phyloP scores from a whole-genome alignment of 2,329 filamentous ascomycete genomes.

The Beauveria sp. region DNA sequence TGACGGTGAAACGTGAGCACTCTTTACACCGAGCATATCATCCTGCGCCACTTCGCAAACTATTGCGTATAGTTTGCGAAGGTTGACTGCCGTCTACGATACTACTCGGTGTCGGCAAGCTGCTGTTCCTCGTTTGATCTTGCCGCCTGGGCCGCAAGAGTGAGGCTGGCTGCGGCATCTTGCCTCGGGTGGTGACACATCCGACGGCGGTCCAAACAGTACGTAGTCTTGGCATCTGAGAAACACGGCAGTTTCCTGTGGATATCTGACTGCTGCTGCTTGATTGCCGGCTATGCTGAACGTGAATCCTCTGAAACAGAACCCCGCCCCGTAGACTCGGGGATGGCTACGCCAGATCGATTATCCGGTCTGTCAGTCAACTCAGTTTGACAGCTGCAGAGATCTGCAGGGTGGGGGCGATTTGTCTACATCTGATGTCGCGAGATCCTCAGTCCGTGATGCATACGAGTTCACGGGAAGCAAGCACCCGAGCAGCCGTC shows the following conservation, averaged over 20 bases:
- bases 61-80: too few relatives aligned
- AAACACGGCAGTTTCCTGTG: not conserved
- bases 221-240: not conserved
- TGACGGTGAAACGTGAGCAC: not conserved
- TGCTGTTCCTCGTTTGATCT: not conserved
- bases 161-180: not conserved
- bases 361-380: not conserved
- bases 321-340: not conserved
- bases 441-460: not conserved
- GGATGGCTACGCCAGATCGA: not conserved
- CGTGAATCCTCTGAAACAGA: not conserved
- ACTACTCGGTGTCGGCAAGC: not conserved
- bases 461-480: not conserved
- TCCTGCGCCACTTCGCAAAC: not conserved
- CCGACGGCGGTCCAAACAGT: not conserved
- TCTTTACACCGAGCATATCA: not conserved
- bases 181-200: not conserved
- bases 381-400: too few relatives aligned
- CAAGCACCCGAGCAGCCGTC: not conserved
- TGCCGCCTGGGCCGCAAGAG: not conserved
- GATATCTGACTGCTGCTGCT: not conserved
- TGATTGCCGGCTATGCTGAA: not conserved
- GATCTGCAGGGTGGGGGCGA: not conserved
- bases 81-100: not conserved
- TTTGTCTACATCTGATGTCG: not conserved